Evolutionary conservation across 768 basidiomycete species (phyloP).

Genomic region (Mrakia gelida): DNA sequence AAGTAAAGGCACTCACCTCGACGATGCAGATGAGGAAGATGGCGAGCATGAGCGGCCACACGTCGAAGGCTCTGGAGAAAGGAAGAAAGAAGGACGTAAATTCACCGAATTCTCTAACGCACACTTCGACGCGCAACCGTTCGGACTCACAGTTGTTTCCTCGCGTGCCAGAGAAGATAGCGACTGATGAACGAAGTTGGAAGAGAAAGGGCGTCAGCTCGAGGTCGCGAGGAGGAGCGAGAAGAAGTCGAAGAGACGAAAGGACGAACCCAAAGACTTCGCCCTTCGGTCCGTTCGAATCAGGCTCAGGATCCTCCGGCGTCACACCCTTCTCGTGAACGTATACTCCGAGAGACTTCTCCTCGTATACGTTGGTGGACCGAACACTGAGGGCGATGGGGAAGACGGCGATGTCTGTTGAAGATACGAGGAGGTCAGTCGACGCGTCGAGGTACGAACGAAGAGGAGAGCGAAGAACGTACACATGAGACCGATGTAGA

Average conservation of each 20-base stretch:
- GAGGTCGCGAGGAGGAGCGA: background rate
- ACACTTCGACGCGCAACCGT: background rate
- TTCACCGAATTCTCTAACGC: too few relatives aligned
- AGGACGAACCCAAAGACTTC: background rate
- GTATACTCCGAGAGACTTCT: background rate
- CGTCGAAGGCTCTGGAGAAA: background rate
- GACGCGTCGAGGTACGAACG: background rate
- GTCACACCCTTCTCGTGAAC: background rate
- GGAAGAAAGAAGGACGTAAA: background rate
- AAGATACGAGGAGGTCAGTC: background rate
- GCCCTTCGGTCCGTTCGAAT: background rate
- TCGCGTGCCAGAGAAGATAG: background rate
- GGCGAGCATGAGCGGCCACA: background rate
- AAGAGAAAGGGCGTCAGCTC: background rate
- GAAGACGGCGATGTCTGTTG: constrained; percentile 1
- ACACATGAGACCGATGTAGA: background rate
- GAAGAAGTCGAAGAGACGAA: background rate
- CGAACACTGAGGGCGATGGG: background rate
- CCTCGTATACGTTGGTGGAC: background rate
- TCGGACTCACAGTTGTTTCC: background rate
- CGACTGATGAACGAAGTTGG: background rate
- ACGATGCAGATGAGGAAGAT: background rate
- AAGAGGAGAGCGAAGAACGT: too few relatives aligned
- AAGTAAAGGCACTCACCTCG: background rate
- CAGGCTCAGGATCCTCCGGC: background rate